Conservation (phyloP, 1,284 basidiomycete species). For the Ceraceosorus guamensis region DNA sequence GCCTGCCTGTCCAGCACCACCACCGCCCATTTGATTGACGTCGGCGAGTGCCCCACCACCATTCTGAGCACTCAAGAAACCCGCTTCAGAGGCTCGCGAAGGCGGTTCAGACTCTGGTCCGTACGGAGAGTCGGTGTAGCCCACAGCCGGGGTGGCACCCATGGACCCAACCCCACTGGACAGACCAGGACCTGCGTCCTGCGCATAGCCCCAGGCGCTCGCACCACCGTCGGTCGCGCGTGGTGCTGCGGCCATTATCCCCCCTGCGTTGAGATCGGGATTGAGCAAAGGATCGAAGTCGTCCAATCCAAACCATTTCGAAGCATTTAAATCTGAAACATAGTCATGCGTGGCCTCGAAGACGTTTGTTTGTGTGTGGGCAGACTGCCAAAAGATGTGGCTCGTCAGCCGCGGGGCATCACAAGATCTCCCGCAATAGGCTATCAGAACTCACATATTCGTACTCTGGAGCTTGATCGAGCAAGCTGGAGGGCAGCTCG, state of each 20-base stretch:
- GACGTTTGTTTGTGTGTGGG: conserved; percentile 40
- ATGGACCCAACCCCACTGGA: neutral
- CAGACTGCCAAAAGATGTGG: conserved; percentile 18
- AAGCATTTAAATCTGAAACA: conserved; percentile 7
- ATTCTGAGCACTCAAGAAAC: no score
- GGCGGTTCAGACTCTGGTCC: conserved; percentile 3
- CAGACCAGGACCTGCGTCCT: neutral
- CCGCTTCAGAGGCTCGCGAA: conserved; percentile 8
- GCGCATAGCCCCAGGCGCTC: no score
- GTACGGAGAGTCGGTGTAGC: neutral
- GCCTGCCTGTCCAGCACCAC: no score
- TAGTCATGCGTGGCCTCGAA: conserved; percentile 23
- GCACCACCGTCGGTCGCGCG: neutral
- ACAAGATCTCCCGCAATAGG: neutral
- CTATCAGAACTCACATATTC: conserved; percentile 39
- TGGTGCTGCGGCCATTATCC: neutral
- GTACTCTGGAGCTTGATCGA: conserved; percentile 36
- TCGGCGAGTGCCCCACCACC: no score
- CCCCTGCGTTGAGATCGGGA: neutral
- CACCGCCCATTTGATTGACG: no score
- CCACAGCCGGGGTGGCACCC: neutral
- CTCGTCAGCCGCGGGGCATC: neutral
- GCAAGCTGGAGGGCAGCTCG: conserved; percentile 33
- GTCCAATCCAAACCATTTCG: conserved; percentile 2
- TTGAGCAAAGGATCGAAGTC: neutral